Evolutionary conservation across 805 yeast genomes (phyloP).

Genomic region (Ogataea nakhonphanomensis): DNA sequence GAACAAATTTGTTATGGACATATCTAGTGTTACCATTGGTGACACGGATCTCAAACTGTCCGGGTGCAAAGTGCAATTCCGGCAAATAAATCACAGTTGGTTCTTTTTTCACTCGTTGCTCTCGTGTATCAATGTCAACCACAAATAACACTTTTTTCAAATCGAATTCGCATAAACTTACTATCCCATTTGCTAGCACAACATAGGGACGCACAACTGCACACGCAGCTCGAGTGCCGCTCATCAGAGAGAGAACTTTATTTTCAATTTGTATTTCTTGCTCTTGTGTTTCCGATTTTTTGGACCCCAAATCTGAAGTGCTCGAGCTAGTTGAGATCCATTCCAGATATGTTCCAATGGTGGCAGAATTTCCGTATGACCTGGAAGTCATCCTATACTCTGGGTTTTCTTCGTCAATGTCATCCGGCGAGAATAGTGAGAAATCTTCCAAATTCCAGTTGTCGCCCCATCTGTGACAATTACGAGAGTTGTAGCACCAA

Average conservation of each 20-base stretch:
- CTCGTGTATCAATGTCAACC: slow-evolving; percentile 40
- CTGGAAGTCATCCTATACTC: slow-evolving; percentile 14
- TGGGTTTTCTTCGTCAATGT: slow-evolving; percentile 28
- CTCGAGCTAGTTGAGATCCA: slow-evolving; percentile 18
- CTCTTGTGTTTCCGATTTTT: slow-evolving; percentile 10
- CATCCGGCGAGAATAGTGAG: slow-evolving; percentile 78
- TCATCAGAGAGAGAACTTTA: slow-evolving; percentile 14
- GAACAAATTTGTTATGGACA: slow-evolving; percentile 46
- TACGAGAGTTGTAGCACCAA: slow-evolving; percentile 80
- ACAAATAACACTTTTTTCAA: slow-evolving; percentile 43
- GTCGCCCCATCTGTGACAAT: slow-evolving; percentile 85
- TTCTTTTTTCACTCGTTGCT: slow-evolving; percentile 7
- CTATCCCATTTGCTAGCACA: slow-evolving; percentile 56
- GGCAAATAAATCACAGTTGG: slow-evolving; percentile 73
- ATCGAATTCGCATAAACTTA: slow-evolving; percentile 57
- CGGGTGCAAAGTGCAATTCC: slow-evolving; percentile 60
- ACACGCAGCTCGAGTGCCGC: slow-evolving; percentile 69
- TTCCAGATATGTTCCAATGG: slow-evolving; percentile 24
- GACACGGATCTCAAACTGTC: slow-evolving; percentile 45
- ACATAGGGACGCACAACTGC: slow-evolving; percentile 81
- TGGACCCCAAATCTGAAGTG: slow-evolving; percentile 9
- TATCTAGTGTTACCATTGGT: slow-evolving; percentile 50
- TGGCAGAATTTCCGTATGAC: slow-evolving; percentile 14
- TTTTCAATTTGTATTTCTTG: slow-evolving; percentile 16
- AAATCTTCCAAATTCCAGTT: slow-evolving; percentile 92